Evolutionary conservation across 2,329 filamentous ascomycete genomes (phyloP), one percentile per base, ranked within the genome.

Genomic region (Periconia macrospinosa): DNA sequence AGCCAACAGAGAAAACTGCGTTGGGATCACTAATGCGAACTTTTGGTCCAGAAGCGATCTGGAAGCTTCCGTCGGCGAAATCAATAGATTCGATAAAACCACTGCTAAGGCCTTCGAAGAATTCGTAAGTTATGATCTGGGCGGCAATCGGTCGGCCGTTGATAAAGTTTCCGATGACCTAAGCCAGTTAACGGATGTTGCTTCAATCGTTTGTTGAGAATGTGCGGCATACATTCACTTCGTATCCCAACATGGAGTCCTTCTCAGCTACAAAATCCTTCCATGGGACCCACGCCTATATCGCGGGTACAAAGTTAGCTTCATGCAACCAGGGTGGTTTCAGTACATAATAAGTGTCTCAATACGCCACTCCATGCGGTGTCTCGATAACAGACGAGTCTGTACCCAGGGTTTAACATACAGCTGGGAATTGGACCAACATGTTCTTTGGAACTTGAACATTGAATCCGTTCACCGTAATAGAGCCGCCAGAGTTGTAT

Each of bases 401-500:
- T n/a, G n/a, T n/a, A n/a, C n/a, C n/a, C n/a, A n/a, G n/a, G n/a
- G n/a, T n/a, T n/a, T n/a, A n/a, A n/a, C n/a, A n/a, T n/a, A n/a
- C 72, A 10, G 76, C 76, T 0, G 76, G 78, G 30, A 80, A 79
- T 49, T 79, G 72, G 6, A 80, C 75, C 7, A 77, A 67, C 15
- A 79, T 56, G 53, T 80, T 80, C 61, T 78, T 72, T 1, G 78
- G 78, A 2, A 80, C 73, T 8, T 59, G 68, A 46, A 80, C 72
- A 19, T 59, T 69, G 55, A 73, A 76, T 0, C 78, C 78, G 45
- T 75, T 75, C 43, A 80, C 70, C 0, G 65, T 66, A 11, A 80
- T 74, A 15, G 67, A 65, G 3, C 78, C 78, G 13, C 78, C 78
- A n/a, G 69, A 70, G 57, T 80, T 80, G 66, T 52, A 63, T 7